These are phyloP conservation scores for Solanum sejunctum DNA, from an alignment of 257 asterid genomes.

Conservation along the genomic window DNA sequence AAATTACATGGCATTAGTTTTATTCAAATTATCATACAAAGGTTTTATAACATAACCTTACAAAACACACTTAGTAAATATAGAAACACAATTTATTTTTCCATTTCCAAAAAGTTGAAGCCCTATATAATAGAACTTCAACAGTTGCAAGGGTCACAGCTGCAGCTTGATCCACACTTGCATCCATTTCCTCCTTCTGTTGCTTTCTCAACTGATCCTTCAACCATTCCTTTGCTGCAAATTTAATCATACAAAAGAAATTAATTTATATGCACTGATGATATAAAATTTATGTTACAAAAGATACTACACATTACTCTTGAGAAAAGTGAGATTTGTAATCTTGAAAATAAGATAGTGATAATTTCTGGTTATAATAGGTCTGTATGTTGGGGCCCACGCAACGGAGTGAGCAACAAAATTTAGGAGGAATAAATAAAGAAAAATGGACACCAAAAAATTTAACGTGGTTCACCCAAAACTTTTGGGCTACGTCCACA, in stretches of 20 bases:
- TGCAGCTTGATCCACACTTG: constrained; percentile 43
- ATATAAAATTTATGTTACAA: not conserved
- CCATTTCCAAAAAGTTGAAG: not conserved
- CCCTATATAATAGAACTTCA: not conserved
- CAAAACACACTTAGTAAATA: not conserved
- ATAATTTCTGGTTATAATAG: not conserved
- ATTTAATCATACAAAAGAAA: not conserved
- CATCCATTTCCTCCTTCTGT: constrained; percentile 43
- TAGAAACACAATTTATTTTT: not conserved
- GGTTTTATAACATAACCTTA: not conserved
- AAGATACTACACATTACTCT: not conserved
- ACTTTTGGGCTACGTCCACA: no score
- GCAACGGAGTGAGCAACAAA: no score
- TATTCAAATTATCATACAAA: not conserved
- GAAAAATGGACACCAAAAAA: no score
- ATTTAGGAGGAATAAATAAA: no score
- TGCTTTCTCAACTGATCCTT: constrained; percentile 13
- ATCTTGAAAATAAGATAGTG: not conserved
- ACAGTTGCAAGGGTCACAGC: constrained; percentile 32
- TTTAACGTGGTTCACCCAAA: no score
- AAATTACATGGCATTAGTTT: not conserved
- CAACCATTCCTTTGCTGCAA: not conserved
- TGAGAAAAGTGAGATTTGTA: not conserved
- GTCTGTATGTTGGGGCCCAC: no score
- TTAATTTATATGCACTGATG: not conserved